These are phyloP conservation scores for Gardenia jasminoides DNA, from an alignment of 257 asterid genomes.

Conservation along the genomic window DNA sequence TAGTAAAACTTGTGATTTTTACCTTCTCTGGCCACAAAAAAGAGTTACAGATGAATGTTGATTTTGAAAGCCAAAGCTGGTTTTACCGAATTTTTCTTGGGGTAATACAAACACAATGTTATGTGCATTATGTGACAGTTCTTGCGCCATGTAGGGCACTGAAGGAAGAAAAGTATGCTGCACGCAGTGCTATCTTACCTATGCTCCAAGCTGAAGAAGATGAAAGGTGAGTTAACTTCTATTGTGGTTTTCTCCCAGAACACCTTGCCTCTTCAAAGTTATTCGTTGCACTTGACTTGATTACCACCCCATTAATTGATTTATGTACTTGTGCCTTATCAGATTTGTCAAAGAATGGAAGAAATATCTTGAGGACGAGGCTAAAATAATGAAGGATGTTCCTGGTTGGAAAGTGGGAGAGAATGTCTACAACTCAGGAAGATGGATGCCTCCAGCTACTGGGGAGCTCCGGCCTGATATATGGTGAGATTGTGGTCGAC, in stretches of 20 bases:
- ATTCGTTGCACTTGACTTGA: neutral
- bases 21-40: neutral
- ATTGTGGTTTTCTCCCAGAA: neutral
- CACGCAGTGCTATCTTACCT: conserved; percentile 71
- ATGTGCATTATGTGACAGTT: conserved; percentile 1
- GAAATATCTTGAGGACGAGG: conserved; percentile 84
- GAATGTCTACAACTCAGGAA: conserved; percentile 87
- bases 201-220: conserved; percentile 90
- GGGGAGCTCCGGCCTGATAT: conserved; percentile 93
- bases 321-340: neutral
- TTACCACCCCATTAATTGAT: neutral
- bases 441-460: conserved; percentile 97
- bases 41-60: too few relatives aligned
- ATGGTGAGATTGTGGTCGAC: conserved; percentile 47
- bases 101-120: neutral
- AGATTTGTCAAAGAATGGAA: conserved; percentile 81
- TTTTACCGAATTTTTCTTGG: neutral
- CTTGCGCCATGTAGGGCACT: conserved; percentile 45
- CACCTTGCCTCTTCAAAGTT: neutral
- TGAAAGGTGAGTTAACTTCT: conserved; percentile 50
- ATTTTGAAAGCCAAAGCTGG: neutral
- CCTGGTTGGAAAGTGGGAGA: conserved; percentile 98
- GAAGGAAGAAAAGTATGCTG: conserved; percentile 81
- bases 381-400: conserved; percentile 89
- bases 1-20: neutral